Base-by-base conservation (phyloP, 2,329 filamentous ascomycete species). In the Arthrobotrys entomopaga region DNA sequence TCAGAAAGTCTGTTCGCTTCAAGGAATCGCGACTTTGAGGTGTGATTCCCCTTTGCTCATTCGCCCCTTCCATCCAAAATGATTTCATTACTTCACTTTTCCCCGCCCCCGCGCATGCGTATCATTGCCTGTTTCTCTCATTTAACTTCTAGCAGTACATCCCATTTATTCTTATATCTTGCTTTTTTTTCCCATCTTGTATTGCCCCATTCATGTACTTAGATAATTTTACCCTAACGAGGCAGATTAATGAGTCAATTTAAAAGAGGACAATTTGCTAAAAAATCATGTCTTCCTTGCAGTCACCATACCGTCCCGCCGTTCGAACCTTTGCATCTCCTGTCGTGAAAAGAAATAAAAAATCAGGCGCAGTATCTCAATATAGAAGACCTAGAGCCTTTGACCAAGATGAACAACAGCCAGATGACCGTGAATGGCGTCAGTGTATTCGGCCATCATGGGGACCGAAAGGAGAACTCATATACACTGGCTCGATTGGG, bases 11-110 rank as follows among this genome's bases (percentile, higher is more conserved):
- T 74, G 19, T 74, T 74, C 34, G 70, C 70, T 67, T 74, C 85
- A 86, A 79, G 84, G 78, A 88, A 88, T 78, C 83, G 82, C 79
- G 84, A 91, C 80, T 91, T 94, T 82, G 90, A 98, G 93, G 95
- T 98, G 88, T 90, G 94, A 94, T 82, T 81, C 82, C 82, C 79
- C 81, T 80, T 80, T 82, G 77, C 79, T 79, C 75, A 94, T 82
- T 81, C 82, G 82, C 79, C 81, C 79, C 80, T 84, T 86, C 79
- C 81, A 80, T 79, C 77, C 80, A 80, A 78, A 77, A 80, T 79
- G 80, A 81, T 73, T 58, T 65, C 19, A 67, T 24, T 76, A 71
- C 67, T 77, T 77, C 71, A 46, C 54, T 64, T 63, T 61, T 57
- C 60, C 42, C 50, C 15, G 42, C 42, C 49, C 53, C 19, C 20